Percentiles rank a stretch among this genome's conserved stretches.
Conservation (phyloP, 2,329 filamentous ascomycete species). For the Teratosphaeria epicoccoides region DNA sequence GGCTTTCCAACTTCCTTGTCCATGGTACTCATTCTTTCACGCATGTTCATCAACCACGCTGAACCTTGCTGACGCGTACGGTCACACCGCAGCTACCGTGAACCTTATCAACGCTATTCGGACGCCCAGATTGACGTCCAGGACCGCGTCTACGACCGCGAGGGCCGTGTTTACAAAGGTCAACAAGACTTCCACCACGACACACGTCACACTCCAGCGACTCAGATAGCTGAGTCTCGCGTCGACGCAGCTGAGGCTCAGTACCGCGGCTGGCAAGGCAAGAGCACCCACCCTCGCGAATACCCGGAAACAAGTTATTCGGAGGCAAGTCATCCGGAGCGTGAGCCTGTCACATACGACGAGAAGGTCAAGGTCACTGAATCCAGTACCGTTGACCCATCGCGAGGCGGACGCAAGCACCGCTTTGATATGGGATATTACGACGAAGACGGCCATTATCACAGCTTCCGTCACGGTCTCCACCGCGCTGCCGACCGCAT, state of each 20-base stretch:
- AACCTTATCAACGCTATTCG: slow-evolving; percentile 46
- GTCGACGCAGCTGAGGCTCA: slow-evolving; percentile 44
- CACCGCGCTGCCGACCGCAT: slow-evolving; percentile 56
- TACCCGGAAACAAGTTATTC: slow-evolving; percentile 29
- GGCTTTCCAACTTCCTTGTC: slow-evolving; percentile 15
- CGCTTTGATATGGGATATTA: slow-evolving; percentile 66
- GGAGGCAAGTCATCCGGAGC: slow-evolving; percentile 29
- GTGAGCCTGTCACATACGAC: slow-evolving; percentile 26
- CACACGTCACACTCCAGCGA: slow-evolving; percentile 38
- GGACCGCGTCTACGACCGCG: slow-evolving; percentile 31
- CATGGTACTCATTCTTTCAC: slow-evolving; percentile 13
- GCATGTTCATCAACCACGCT: slow-evolving; percentile 5
- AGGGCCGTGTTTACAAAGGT: slow-evolving; percentile 31
- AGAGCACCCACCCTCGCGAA: slow-evolving; percentile 30
- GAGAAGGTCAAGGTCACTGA: slow-evolving; percentile 41
- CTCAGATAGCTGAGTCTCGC: slow-evolving; percentile 44
- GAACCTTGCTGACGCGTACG: slow-evolving; percentile 13
- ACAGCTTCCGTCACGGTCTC: slow-evolving; percentile 62
- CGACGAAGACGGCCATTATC: slow-evolving; percentile 68
- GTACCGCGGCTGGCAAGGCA: slow-evolving; percentile 30
- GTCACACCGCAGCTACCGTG: slow-evolving; percentile 40
- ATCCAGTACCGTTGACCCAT: slow-evolving; percentile 42
- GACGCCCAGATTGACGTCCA: slow-evolving; percentile 59
- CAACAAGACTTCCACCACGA: slow-evolving; percentile 22
- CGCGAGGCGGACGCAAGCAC: slow-evolving; percentile 27